Evolutionary conservation across 1,284 basidiomycete genomes (phyloP), one percentile per base, ranked within the genome.

Genomic region (Lentinus polychrous): DNA sequence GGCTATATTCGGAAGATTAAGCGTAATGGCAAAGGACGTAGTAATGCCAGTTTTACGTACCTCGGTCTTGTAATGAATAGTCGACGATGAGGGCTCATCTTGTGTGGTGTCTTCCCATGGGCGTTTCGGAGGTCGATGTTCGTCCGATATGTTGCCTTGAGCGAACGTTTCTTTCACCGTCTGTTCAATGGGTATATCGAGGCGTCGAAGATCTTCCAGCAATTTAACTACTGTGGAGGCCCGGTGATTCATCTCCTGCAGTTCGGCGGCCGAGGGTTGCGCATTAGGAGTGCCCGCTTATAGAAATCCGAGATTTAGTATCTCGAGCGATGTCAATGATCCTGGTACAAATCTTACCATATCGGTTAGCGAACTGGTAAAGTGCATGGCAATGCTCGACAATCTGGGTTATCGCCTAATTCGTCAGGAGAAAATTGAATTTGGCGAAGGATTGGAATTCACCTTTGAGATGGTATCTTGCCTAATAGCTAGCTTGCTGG

Each of bases 61-160:
- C 53, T 63, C 64, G 42, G 60, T 11, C 31, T n/a, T 22, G n/a
- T 45, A 56, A 33, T 55, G 51, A 49, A 49, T 38, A 31, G 37
- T 52, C 40, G 52, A 52, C 41, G 46, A 31, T 18, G 14, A 50
- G 24, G 54, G 52, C 44, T 55, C 58, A 41, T 75, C 74, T 46
- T 71, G 67, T 23, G 72, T 67, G 62, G 80, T 70, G 52, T 86
- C 86, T 63, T 88, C 86, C 86, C 85, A 88, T 37, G 84, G 84
- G 46, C 85, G 63, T 60, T 88, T 88, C 15, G 83, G 85, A 4
- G 79, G 74, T 15, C 85, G 75, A 55, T 71, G 57, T 42, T 67
- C 65, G 14, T 67, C 65, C 35, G 54, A 48, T 38, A 45, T 60
- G 23, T 59, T 52, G 43, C 55, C 52, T 23, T 46, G 35, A 11